phyloP scores from a whole-genome alignment of 2,329 filamentous ascomycete genomes.

The Meredithiella fracta region DNA sequence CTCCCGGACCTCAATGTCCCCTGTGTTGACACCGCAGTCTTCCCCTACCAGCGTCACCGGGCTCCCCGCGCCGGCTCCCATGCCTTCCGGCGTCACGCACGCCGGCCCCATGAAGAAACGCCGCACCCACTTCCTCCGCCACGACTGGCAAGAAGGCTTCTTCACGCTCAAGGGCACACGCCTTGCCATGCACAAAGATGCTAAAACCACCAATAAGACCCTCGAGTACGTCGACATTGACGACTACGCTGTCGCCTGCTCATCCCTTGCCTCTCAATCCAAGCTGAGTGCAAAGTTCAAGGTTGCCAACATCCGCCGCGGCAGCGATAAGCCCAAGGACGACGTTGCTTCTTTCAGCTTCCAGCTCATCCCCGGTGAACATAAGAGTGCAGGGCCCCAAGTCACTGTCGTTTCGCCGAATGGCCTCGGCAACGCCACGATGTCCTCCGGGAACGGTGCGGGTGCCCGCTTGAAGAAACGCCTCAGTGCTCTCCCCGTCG shows the following conservation, averaged over 20 bases:
- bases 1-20: conserved; percentile 11
- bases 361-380: conserved; percentile 61
- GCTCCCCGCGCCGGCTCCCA: conserved; percentile 27
- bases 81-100: conserved; percentile 43
- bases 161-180: conserved; percentile 67
- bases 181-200: conserved; percentile 59
- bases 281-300: conserved; percentile 84
- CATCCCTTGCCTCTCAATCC: conserved; percentile 52
- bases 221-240: conserved; percentile 75
- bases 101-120: conserved; percentile 90
- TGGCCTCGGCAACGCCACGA: conserved; percentile 8
- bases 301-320: conserved; percentile 48
- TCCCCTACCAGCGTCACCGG: conserved; percentile 37
- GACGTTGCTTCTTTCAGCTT: conserved; percentile 61
- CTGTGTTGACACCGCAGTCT: conserved; percentile 28
- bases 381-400: conserved; percentile 21
- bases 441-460: conserved; percentile 6
- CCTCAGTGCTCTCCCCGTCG: conserved; percentile 19
- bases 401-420: conserved; percentile 11
- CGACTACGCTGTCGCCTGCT: conserved; percentile 77
- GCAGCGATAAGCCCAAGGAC: conserved; percentile 32
- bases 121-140: conserved; percentile 70
- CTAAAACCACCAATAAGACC: conserved; percentile 34
- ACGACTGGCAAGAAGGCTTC: conserved; percentile 88
- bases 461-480: conserved; percentile 11